Base-by-base conservation (phyloP, 2,329 filamentous ascomycete genomes). In the Neodidymelliopsis sp. region DNA sequence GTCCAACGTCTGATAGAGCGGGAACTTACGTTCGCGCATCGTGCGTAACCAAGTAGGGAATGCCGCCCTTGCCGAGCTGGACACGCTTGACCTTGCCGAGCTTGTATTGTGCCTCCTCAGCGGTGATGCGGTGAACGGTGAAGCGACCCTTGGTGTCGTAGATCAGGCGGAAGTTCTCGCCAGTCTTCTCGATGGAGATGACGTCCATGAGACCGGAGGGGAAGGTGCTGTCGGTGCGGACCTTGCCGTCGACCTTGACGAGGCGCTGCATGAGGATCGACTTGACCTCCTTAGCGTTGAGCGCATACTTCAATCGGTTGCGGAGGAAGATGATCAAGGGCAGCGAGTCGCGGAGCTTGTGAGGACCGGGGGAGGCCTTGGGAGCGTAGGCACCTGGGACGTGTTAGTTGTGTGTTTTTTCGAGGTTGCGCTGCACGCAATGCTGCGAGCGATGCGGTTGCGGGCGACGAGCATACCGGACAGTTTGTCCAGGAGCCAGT, bases 11-110 rank as follows among this genome's bases (percentile, higher is more conserved):
- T 97, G 93, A 97, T 92, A 94, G 92, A 97, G 89, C 89, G 82
- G 85, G 88, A 89, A 97, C 93, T 96, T 85, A 99, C 93, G 94
- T 99, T 91, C 94, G 89, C 83, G 94, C 94, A 94, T 99, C 94
- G 90, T 99, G 94, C 92, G 94, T 99, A 90, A 99, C 94, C 91
- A 97, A 97, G 92, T 96, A 99, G 95, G 94, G 94, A 88, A 99
- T 96, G 84, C 92, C 94, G 82, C 94, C 95, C 82, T 91, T 93
- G 85, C 94, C 94, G 74, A 99, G 87, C 85, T 99, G 94, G 61
- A 99, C 94, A 75, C 93, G 89, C 90, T 97, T 97, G 84, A 99
- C 94, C 87, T 97, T 99, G 85, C 92, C 92, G 73, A 99, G 86
- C 89, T 99, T 99, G 90, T 97, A 99, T 84, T 94, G 88, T 72